phyloP scores from a whole-genome alignment of 2,329 filamentous ascomycete genomes.

The Pestalotiopsis sp. region DNA sequence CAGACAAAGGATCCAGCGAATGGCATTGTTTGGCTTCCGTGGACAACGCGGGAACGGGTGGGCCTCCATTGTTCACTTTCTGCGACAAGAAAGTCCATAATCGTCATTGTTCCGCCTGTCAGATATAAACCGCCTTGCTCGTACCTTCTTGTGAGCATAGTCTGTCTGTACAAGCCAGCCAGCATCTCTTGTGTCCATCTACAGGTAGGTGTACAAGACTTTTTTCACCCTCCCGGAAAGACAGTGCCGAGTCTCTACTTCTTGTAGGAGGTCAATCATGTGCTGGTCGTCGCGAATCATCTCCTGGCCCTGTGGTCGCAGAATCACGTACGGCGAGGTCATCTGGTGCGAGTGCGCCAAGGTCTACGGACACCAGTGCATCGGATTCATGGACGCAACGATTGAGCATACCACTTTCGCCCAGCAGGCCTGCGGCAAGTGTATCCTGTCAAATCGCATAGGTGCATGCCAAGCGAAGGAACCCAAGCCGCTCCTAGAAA shows the following conservation, averaged over 20 bases:
- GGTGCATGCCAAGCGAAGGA: neutral
- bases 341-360: neutral
- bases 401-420: neutral
- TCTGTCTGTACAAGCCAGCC: neutral
- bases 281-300: conserved; percentile 1
- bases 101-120: no score
- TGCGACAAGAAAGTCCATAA: no score
- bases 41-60: no score
- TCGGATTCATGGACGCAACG: conserved; percentile 1
- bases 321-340: neutral
- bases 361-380: conserved; percentile 7
- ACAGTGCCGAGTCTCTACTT: no score
- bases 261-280: neutral
- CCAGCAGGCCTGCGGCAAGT: neutral
- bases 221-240: neutral
- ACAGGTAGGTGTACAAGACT: neutral
- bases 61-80: no score
- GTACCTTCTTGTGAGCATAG: no score
- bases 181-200: neutral
- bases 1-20: no score
- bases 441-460: neutral
- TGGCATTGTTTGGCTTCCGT: no score
- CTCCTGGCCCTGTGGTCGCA: neutral
- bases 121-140: no score
- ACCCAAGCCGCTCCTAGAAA: neutral